Conservation (phyloP, 176 grass and related monocot genomes). For the Luzula sylvatica region DNA sequence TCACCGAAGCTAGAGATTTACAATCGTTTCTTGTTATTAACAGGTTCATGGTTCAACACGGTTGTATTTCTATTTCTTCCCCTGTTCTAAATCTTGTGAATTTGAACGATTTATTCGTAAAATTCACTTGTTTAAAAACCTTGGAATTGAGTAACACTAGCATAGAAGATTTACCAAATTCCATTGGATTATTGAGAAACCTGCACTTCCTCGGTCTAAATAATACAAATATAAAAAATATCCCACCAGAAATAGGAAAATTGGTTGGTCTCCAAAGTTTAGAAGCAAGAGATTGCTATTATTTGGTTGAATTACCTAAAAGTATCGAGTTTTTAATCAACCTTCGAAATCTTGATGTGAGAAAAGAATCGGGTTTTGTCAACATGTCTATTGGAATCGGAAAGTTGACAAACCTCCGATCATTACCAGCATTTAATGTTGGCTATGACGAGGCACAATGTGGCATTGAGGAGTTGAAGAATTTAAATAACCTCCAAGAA, state of each 20-base stretch:
- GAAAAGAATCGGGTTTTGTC: slow-evolving; percentile 7
- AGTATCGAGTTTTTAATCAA: background rate
- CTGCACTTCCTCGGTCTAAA: slow-evolving; percentile 22
- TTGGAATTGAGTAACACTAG: slow-evolving; percentile 24
- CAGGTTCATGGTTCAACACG: background rate
- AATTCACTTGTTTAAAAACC: slow-evolving; percentile 13
- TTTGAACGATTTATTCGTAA: slow-evolving; percentile 24
- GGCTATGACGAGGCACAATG: background rate
- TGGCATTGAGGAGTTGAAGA: slow-evolving; percentile 22
- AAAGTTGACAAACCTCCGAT: slow-evolving; percentile 5
- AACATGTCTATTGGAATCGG: slow-evolving; percentile 23
- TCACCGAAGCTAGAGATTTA: background rate
- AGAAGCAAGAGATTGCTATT: slow-evolving; percentile 12
- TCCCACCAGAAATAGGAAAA: slow-evolving; percentile 13
- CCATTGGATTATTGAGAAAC: slow-evolving; percentile 18
- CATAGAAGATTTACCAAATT: slow-evolving; percentile 21
- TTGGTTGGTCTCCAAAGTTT: slow-evolving; percentile 24
- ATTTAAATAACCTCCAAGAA: slow-evolving; percentile 2
- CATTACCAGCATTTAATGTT: slow-evolving; percentile 21
- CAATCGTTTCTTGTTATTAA: background rate
- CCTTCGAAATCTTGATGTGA: slow-evolving; percentile 17
- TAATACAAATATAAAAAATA: slow-evolving; percentile 25
- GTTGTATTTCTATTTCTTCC: background rate
- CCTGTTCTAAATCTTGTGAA: slow-evolving; percentile 7
- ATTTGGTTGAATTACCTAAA: slow-evolving; percentile 22